These are phyloP conservation scores for Rasamsonia emersonii DNA, from an alignment of 2,329 filamentous ascomycete genomes.

Conservation along the genomic window DNA sequence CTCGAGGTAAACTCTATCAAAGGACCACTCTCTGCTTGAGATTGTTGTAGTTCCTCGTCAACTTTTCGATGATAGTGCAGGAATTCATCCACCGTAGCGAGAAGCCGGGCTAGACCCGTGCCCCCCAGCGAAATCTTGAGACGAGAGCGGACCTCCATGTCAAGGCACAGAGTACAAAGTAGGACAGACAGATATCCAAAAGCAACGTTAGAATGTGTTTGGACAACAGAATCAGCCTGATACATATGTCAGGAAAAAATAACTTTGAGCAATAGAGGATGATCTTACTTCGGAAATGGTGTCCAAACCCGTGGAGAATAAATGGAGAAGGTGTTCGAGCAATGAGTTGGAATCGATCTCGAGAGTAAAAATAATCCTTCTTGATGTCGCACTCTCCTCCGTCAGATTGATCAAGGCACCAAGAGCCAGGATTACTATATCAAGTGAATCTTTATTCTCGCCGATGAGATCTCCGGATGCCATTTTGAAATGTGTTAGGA, in stretches of 20 bases:
- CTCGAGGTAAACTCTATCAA: conserved; percentile 45
- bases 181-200: conserved; percentile 81
- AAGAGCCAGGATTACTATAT: conserved; percentile 67
- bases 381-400: conserved; percentile 62
- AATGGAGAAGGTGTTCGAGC: conserved; percentile 51
- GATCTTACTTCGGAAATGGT: conserved; percentile 58
- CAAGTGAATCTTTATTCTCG: conserved; percentile 50
- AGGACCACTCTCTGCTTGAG: conserved; percentile 40
- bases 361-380: conserved; percentile 40
- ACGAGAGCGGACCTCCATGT: conserved; percentile 34
- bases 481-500: conserved; percentile 24
- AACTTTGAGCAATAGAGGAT: conserved; percentile 9
- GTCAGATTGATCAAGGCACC: conserved; percentile 82
- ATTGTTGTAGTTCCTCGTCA: conserved; percentile 38
- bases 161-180: conserved; percentile 69
- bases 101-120: conserved; percentile 40
- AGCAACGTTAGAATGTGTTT: conserved; percentile 70
- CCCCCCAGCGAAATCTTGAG: conserved; percentile 38
- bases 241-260: conserved; percentile 8
- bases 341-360: conserved; percentile 32
- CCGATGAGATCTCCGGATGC: conserved; percentile 19
- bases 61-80: conserved; percentile 51
- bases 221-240: conserved; percentile 50
- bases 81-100: conserved; percentile 55
- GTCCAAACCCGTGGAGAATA: conserved; percentile 61